Evolutionary conservation across 1,284 basidiomycete species (phyloP), one percentile per base, ranked within the genome.

Genomic region (Fomitopsis schrenkii): DNA sequence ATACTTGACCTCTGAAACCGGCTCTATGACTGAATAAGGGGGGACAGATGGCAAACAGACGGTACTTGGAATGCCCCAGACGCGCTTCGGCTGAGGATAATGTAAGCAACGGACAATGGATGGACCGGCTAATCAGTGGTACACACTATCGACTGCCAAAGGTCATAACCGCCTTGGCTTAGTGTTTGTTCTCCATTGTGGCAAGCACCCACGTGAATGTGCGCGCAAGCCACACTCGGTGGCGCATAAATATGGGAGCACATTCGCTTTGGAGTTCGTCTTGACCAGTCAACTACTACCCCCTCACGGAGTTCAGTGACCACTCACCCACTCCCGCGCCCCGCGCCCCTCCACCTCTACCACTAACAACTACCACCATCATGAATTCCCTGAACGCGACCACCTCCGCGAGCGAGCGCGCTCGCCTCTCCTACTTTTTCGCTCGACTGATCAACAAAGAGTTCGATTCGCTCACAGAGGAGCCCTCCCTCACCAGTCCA

Each of bases 401-500:
- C 61, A 80, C 38, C 38, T 4, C 77, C 61, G 77, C 75, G 8
- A 75, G 76, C 35, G 85, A 86, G 58, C 82, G 83, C 63, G 79
- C 81, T 0, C 75, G 77, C 57, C 78, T 87, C 60, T 76, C 81
- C 58, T 76, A 81, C 59, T 74, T 85, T 60, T 86, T 86, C 67
- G 57, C 60, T 5, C 48, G 58, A 17, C 40, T 64, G 17, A 58
- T 54, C 35, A 57, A 60, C 15, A 58, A 55, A 26, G 60, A 61
- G 19, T 52, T 56, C 55, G 36, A 55, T 19, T 10, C 58, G 19
- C 45, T 53, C 48, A 38, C 63, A 10, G 52, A 54, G 30, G 58
- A 62, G 28, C 15, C 12, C 6, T 40, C 12, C 38, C 22, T 22
- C 22, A 22, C 22, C 22, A 22, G 22, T 22, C 22, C 22, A 22